These are phyloP conservation scores for Bipolaris cookei DNA, from an alignment of 2,329 filamentous ascomycete species.

Conservation along the genomic window DNA sequence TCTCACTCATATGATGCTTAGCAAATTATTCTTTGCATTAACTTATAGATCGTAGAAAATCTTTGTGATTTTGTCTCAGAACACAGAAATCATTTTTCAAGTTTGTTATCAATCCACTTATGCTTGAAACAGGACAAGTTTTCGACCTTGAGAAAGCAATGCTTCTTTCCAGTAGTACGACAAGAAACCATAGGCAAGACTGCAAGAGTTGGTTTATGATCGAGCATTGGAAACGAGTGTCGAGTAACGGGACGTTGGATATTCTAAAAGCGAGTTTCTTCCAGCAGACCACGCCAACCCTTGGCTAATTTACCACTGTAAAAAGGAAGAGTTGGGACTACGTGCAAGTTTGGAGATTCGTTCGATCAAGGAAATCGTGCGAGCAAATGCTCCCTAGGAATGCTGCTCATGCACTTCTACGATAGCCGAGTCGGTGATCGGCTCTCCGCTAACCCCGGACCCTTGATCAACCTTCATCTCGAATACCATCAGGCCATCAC, in stretches of 20 bases:
- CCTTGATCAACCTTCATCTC: background rate
- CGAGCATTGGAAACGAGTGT: background rate
- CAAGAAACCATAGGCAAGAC: too few relatives aligned
- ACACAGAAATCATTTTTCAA: too few relatives aligned
- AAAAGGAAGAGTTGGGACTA: background rate
- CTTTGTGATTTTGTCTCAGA: too few relatives aligned
- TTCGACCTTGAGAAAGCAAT: too few relatives aligned
- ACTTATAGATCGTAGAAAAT: background rate
- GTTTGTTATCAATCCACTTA: too few relatives aligned
- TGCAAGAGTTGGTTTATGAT: too few relatives aligned
- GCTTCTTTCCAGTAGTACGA: too few relatives aligned
- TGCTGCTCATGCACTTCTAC: constrained; percentile 4
- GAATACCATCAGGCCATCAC: constrained; percentile 43
- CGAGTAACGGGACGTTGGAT: background rate
- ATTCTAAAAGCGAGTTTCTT: background rate
- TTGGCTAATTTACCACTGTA: background rate
- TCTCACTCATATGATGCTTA: background rate
- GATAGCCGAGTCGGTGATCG: constrained; percentile 17
- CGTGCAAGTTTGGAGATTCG: background rate
- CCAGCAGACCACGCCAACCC: background rate
- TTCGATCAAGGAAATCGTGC: background rate
- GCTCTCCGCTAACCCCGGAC: constrained; percentile 17
- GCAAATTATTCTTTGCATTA: background rate
- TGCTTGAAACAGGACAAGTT: too few relatives aligned
- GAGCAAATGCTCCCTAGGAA: background rate